Conservation (phyloP, 2,329 filamentous ascomycete genomes). For the Beauveria sp. region DNA sequence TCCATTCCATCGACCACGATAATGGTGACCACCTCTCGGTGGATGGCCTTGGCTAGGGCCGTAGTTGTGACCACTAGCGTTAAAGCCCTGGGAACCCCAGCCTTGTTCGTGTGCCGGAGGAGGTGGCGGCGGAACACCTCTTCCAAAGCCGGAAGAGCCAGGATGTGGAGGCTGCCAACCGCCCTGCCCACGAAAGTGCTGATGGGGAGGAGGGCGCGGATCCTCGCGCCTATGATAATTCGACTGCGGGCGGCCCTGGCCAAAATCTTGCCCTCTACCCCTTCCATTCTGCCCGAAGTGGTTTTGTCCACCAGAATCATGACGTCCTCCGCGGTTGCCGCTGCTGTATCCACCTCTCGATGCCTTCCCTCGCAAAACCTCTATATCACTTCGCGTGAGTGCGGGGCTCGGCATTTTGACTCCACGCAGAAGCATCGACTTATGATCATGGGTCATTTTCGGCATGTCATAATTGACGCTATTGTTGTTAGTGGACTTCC, state of each 20-base stretch:
- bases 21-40: not conserved
- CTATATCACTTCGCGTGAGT: slow-evolving; percentile 69
- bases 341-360: slow-evolving; percentile 52
- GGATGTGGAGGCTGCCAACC: slow-evolving; percentile 38
- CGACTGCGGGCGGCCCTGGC: slow-evolving; percentile 4
- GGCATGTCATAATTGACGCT: slow-evolving; percentile 87
- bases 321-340: slow-evolving; percentile 42
- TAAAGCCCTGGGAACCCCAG: not conserved
- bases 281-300: slow-evolving; percentile 6
- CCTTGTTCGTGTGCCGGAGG: slow-evolving; percentile 13
- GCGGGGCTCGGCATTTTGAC: slow-evolving; percentile 64
- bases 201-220: slow-evolving; percentile 8
- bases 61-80: not conserved
- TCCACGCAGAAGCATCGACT: slow-evolving; percentile 88
- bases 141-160: slow-evolving; percentile 35
- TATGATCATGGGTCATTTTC: slow-evolving; percentile 63
- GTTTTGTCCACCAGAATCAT: slow-evolving; percentile 6
- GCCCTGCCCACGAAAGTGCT: slow-evolving; percentile 18
- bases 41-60: not conserved
- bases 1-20: not conserved
- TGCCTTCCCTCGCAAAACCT: slow-evolving; percentile 60
- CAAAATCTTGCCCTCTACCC: not conserved
- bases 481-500: slow-evolving; percentile 22
- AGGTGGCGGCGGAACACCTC: slow-evolving; percentile 37
- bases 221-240: slow-evolving; percentile 14